Evolutionary conservation across 2,329 filamentous ascomycete genomes (phyloP).

Genomic region (Fusarium redolens): DNA sequence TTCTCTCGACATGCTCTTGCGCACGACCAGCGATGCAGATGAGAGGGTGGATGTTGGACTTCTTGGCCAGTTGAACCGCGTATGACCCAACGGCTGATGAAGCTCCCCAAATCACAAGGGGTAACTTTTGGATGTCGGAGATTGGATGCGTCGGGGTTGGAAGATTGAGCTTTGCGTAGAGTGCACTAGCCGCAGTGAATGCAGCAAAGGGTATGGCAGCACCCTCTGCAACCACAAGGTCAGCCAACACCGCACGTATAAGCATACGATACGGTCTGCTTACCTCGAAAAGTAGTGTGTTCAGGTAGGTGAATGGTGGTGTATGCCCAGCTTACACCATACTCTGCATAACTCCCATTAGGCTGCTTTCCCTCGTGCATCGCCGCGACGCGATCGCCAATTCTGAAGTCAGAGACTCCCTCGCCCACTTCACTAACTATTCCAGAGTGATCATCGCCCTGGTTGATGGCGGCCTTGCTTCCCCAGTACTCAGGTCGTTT

Average conservation of each 20-base stretch:
- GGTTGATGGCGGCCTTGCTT: slow-evolving; percentile 2
- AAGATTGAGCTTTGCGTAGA: slow-evolving; percentile 6
- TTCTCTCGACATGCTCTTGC: slow-evolving; percentile 10
- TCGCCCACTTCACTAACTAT: slow-evolving; percentile 4
- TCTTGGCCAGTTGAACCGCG: slow-evolving; percentile 16
- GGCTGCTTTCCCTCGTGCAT: slow-evolving; percentile 30
- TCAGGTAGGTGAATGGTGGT: slow-evolving; percentile 22
- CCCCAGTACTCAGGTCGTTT: slow-evolving; percentile 33
- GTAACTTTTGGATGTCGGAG: neutral
- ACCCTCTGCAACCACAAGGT: neutral
- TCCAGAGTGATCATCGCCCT: slow-evolving; percentile 29
- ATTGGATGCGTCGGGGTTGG: slow-evolving; percentile 6
- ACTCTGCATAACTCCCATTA: slow-evolving; percentile 29
- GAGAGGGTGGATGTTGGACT: slow-evolving; percentile 24
- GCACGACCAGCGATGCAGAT: slow-evolving; percentile 31
- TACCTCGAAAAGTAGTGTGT: slow-evolving; percentile 10
- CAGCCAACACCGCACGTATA: accelerated
- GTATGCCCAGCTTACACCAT: slow-evolving; percentile 18
- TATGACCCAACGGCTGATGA: slow-evolving; percentile 31
- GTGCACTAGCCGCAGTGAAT: slow-evolving; percentile 22
- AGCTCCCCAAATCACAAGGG: slow-evolving; percentile 27
- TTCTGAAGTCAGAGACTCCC: slow-evolving; percentile 22
- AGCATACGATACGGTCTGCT: accelerated
- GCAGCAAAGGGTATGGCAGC: slow-evolving; percentile 14
- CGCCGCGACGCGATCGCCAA: slow-evolving; percentile 25